These are phyloP conservation scores for Cercospora berteroae DNA, from an alignment of 2,329 filamentous ascomycete genomes.

Conservation along the genomic window DNA sequence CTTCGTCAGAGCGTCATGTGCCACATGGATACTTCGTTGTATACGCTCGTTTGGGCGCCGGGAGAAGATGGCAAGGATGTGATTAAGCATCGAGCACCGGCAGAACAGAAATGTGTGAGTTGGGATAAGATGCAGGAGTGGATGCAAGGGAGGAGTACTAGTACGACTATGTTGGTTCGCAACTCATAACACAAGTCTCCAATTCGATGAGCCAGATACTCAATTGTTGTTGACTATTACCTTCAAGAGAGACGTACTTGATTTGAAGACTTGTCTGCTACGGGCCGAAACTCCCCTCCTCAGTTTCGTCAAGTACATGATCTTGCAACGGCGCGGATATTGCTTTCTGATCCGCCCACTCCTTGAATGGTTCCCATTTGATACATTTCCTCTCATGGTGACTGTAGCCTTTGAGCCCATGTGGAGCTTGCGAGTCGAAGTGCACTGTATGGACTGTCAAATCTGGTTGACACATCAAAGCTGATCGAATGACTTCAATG, in stretches of 20 bases:
- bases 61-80: constrained; percentile 7
- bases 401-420: constrained; percentile 10
- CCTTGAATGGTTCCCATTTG: constrained; percentile 15
- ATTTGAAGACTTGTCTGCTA: not conserved
- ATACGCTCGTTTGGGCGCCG: constrained; percentile 17
- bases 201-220: not conserved
- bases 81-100: constrained; percentile 10
- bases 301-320: not conserved
- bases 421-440: constrained; percentile 9
- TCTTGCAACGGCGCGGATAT: constrained; percentile 12
- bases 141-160: constrained; percentile 12
- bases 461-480: constrained; percentile 18
- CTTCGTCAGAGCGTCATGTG: constrained; percentile 20
- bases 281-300: constrained; percentile 1
- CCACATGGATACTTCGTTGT: constrained; percentile 16
- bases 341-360: constrained; percentile 11
- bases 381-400: constrained; percentile 11
- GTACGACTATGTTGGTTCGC: constrained; percentile 9
- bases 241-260: not conserved
- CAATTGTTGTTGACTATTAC: not conserved
- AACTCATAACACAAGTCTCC: not conserved
- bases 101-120: constrained; percentile 16
- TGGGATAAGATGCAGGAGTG: constrained; percentile 18
- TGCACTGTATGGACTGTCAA: constrained; percentile 15
- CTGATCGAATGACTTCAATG: constrained; percentile 13